A percentile compares a stretch with the other conserved stretches of the same genome.
Conservation (phyloP, 495 filamentous ascomycete species). For the Gamarada debralockiae region DNA sequence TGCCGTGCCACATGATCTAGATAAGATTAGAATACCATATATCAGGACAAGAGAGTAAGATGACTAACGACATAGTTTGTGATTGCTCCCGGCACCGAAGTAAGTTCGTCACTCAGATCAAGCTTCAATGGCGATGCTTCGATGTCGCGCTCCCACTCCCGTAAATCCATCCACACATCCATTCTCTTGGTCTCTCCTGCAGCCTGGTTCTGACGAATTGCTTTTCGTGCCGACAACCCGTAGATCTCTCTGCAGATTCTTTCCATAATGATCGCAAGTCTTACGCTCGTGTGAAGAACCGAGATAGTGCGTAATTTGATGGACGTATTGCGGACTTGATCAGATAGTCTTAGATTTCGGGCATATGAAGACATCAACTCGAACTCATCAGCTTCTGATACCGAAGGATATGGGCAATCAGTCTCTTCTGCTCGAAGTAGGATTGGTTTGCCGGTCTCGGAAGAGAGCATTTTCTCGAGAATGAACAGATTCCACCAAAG, state of each 20-base stretch:
- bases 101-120: constrained; percentile 14
- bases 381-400: constrained; percentile 21
- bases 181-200: constrained; percentile 16
- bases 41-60: neutral
- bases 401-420: constrained; percentile 20
- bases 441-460: constrained; percentile 18
- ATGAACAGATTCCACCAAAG: constrained; percentile 27
- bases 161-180: constrained; percentile 13
- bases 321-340: constrained; percentile 1
- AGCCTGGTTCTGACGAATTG: constrained; percentile 18
- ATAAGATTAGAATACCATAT: constrained; percentile 1
- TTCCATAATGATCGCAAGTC: constrained; percentile 18
- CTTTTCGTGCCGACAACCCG: constrained; percentile 16
- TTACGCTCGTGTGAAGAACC: constrained; percentile 16
- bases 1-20: constrained; percentile 20
- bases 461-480: constrained; percentile 24
- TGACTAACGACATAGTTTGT: constrained; percentile 23
- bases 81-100: constrained; percentile 15
- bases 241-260: constrained; percentile 18
- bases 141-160: constrained; percentile 15
- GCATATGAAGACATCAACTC: constrained; percentile 18
- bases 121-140: constrained; percentile 21
- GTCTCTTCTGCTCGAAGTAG: constrained; percentile 20
- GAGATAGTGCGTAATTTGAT: constrained; percentile 23
- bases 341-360: neutral